Percentiles rank a stretch among this genome's conserved stretches.
phyloP scores from a whole-genome alignment of 2,329 filamentous ascomycete genomes.

The Ophiostoma sp. region DNA sequence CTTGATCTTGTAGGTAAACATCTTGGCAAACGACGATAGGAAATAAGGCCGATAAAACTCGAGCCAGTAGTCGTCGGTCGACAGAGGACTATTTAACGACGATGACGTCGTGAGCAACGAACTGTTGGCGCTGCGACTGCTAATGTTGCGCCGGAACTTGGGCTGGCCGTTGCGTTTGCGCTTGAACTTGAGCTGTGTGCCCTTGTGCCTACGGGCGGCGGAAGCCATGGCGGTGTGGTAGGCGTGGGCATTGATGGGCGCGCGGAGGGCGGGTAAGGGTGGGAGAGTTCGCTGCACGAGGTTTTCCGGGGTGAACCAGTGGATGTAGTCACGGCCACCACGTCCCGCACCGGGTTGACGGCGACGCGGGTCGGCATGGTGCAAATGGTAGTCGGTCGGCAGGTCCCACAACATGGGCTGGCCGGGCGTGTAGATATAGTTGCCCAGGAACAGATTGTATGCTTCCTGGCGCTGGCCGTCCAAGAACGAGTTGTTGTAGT shows the following conservation, averaged over 20 bases:
- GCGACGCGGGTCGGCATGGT: slow-evolving; percentile 78
- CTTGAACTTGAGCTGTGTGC: slow-evolving; percentile 5
- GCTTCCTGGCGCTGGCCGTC: slow-evolving; percentile 98
- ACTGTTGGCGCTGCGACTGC: slow-evolving; percentile 9
- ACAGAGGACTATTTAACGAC: slow-evolving; percentile 36
- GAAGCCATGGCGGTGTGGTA: slow-evolving; percentile 24
- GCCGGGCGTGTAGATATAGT: slow-evolving; percentile 84
- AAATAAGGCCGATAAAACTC: slow-evolving; percentile 92
- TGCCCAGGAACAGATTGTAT: slow-evolving; percentile 95
- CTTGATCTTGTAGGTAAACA: slow-evolving; percentile 91
- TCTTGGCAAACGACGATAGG: slow-evolving; percentile 85
- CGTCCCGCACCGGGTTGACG: slow-evolving; percentile 52
- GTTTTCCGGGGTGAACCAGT: slow-evolving; percentile 79
- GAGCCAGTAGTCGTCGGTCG: slow-evolving; percentile 93
- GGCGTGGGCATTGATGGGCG: slow-evolving; percentile 51
- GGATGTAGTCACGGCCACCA: slow-evolving; percentile 65
- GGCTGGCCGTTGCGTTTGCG: slow-evolving; percentile 14
- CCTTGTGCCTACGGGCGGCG: background rate
- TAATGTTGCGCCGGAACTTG: background rate
- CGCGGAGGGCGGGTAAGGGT: slow-evolving; percentile 35
- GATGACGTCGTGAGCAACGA: slow-evolving; percentile 21
- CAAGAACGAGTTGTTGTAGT: slow-evolving; percentile 96
- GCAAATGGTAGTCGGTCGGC: slow-evolving; percentile 91
- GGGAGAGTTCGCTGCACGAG: slow-evolving; percentile 65
- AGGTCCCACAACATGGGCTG: slow-evolving; percentile 98